These are phyloP conservation scores for Trypanosoma vivax DNA, from an alignment of 208 protist genomes.

Conservation along the genomic window DNA sequence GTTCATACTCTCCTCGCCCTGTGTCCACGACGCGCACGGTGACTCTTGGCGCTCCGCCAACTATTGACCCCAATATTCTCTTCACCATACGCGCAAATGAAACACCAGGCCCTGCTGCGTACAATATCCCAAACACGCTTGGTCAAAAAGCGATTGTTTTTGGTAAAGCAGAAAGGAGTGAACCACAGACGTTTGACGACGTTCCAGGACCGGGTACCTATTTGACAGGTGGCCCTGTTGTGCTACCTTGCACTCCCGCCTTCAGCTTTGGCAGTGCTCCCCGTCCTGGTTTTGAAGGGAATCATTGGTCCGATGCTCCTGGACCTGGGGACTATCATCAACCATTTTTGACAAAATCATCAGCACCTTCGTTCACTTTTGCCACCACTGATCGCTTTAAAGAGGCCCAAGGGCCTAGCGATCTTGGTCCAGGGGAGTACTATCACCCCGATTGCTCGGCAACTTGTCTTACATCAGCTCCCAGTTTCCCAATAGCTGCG, in stretches of 20 bases:
- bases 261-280: constrained; percentile 14
- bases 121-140: constrained; percentile 11
- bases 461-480: constrained; percentile 1
- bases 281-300: constrained; percentile 1
- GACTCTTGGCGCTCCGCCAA: constrained; percentile 8
- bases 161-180: constrained; percentile 7
- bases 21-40: constrained; percentile 6
- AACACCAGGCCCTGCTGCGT: constrained; percentile 15
- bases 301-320: neutral
- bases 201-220: constrained; percentile 19
- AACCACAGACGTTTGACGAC: neutral
- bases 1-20: constrained; percentile 28
- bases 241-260: constrained; percentile 6
- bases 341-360: constrained; percentile 9
- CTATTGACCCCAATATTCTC: constrained; percentile 10
- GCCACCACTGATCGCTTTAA: constrained; percentile 16
- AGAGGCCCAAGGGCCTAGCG: neutral
- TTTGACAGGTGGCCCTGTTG: constrained; percentile 18
- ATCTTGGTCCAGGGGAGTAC: constrained; percentile 18
- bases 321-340: constrained; percentile 26
- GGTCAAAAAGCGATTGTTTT: neutral
- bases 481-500: constrained; percentile 6
- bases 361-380: constrained; percentile 18
- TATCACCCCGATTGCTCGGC: constrained; percentile 2
- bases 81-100: constrained; percentile 15